Percentiles rank a stretch among this genome's conserved stretches.
Evolutionary conservation across 768 basidiomycete genomes (phyloP).

Genomic region (Rickenella mellea): DNA sequence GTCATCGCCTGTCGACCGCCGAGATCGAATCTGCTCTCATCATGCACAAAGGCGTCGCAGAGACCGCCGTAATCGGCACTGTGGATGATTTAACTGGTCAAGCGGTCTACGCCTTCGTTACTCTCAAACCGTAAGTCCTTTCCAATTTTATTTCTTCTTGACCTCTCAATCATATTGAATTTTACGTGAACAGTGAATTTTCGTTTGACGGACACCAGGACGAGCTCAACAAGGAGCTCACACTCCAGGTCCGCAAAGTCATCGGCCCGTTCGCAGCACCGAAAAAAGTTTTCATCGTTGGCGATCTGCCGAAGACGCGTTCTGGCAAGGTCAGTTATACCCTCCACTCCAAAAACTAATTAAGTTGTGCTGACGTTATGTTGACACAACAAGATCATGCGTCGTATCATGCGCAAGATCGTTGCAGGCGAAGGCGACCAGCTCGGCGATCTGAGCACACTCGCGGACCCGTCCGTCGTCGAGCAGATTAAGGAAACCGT

Average conservation of each 20-base stretch:
- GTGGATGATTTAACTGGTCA: slow-evolving; percentile 87
- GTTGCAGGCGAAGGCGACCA: slow-evolving; percentile 91
- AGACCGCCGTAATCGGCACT: slow-evolving; percentile 88
- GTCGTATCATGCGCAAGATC: slow-evolving; percentile 94
- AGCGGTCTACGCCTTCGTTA: slow-evolving; percentile 91
- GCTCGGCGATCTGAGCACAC: slow-evolving; percentile 88
- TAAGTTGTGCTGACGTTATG: background rate
- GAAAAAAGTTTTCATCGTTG: slow-evolving; percentile 80
- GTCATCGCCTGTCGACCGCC: slow-evolving; percentile 92
- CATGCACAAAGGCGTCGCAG: slow-evolving; percentile 88
- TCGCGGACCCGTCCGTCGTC: slow-evolving; percentile 82
- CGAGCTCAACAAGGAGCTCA: slow-evolving; percentile 74
- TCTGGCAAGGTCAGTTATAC: slow-evolving; percentile 69
- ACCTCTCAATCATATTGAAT: background rate
- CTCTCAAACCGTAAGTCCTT: slow-evolving; percentile 75
- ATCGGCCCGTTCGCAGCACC: slow-evolving; percentile 98
- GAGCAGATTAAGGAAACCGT: slow-evolving; percentile 81
- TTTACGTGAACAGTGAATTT: slow-evolving; percentile 54
- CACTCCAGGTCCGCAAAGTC: slow-evolving; percentile 91
- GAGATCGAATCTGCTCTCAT: slow-evolving; percentile 98
- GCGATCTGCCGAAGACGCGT: slow-evolving; percentile 88
- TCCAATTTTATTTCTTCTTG: background rate
- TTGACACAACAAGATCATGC: slow-evolving; percentile 59
- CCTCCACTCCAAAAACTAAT: background rate
- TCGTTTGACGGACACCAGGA: slow-evolving; percentile 65